phyloP scores from a whole-genome alignment of 306 rosid species.

The Cicer chorassanicum region DNA sequence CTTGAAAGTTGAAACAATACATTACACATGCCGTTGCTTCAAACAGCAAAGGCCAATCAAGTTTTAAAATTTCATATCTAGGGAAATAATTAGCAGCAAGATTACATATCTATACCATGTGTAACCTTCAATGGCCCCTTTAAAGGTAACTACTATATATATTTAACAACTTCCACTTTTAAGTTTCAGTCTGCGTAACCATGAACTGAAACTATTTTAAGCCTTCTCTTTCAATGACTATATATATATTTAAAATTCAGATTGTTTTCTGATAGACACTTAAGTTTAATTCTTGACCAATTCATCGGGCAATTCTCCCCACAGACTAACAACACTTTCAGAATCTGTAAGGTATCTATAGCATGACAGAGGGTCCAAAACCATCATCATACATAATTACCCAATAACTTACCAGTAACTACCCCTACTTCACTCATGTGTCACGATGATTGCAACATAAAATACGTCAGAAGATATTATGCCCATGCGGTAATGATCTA shows the following conservation, averaged over 20 bases:
- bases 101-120: conserved; percentile 27
- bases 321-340: conserved; percentile 10
- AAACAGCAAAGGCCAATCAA: conserved; percentile 2
- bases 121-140: conserved; percentile 17
- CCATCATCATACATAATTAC: not conserved
- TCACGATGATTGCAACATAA: conserved; percentile 14
- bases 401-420: not conserved
- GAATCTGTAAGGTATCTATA: conserved; percentile 10
- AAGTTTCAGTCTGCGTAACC: conserved; percentile 33
- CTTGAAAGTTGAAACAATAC: conserved; percentile 13
- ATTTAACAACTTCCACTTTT: conserved; percentile 35
- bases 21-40: conserved; percentile 1
- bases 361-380: conserved; percentile 42
- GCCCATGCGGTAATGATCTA: conserved; percentile 57
- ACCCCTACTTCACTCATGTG: conserved; percentile 17
- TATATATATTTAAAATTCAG: not conserved
- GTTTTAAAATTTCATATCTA: not conserved
- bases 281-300: conserved; percentile 16
- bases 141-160: not conserved
- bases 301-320: conserved; percentile 32
- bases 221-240: conserved; percentile 38
- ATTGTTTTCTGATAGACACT: conserved; percentile 28
- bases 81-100: conserved; percentile 16
- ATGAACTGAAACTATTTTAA: conserved; percentile 15
- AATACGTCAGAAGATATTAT: conserved; percentile 37